Evolutionary conservation across 2,329 filamentous ascomycete genomes (phyloP).

Genomic region (Ceratocystis alfenasii): DNA sequence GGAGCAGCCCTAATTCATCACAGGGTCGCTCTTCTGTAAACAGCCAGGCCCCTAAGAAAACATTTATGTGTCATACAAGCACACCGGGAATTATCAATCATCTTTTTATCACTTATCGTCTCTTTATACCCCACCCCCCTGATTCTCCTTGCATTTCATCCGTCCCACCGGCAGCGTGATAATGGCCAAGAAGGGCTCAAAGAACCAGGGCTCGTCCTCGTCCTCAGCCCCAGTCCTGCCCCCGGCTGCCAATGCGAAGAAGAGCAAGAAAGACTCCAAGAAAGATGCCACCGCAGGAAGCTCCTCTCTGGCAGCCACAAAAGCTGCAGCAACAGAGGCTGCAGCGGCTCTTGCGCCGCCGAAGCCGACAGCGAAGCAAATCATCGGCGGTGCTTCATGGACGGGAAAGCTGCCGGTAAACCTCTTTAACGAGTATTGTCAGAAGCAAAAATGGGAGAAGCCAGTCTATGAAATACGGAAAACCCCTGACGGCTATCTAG

Average conservation of each 20-base stretch:
- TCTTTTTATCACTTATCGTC: neutral
- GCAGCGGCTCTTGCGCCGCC: constrained; percentile 34
- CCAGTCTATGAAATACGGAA: constrained; percentile 80
- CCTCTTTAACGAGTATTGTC: constrained; percentile 83
- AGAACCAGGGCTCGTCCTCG: constrained; percentile 11
- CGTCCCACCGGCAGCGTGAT: neutral
- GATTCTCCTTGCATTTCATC: neutral
- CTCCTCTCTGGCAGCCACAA: constrained; percentile 14
- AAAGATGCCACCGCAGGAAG: neutral
- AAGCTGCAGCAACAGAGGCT: constrained; percentile 13
- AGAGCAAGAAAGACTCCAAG: constrained; percentile 18
- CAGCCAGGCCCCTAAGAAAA: neutral
- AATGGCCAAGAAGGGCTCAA: constrained; percentile 21
- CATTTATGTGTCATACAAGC: neutral
- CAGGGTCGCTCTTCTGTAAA: neutral
- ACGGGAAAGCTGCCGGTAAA: constrained; percentile 94
- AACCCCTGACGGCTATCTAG: constrained; percentile 61
- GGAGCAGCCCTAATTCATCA: too few relatives aligned
- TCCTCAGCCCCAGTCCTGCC: neutral
- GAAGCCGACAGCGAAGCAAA: constrained; percentile 57
- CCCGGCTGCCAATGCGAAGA: constrained; percentile 11
- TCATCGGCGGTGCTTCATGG: constrained; percentile 93
- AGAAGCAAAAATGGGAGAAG: constrained; percentile 90
- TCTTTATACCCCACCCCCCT: neutral
- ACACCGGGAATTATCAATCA: neutral